phyloP scores from a whole-genome alignment of 2,329 filamentous ascomycete genomes.

The Mollisiaceae sp. region DNA sequence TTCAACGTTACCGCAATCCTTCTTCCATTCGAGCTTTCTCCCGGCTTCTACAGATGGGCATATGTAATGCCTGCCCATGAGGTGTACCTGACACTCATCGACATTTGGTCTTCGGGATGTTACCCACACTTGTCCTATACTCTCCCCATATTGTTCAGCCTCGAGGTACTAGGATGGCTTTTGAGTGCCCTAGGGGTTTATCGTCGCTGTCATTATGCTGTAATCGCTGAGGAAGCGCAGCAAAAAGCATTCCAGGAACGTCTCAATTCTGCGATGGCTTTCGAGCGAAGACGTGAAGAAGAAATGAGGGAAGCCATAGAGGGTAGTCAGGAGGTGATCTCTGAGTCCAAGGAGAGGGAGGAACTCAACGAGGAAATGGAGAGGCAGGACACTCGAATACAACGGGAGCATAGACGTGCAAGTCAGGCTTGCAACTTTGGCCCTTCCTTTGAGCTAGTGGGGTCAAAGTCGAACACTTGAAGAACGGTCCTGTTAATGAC shows the following conservation, averaged over 20 bases:
- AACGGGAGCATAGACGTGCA: slow-evolving; percentile 22
- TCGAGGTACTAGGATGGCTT: slow-evolving; percentile 40
- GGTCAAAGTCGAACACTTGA: slow-evolving; percentile 47
- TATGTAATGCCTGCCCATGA: slow-evolving; percentile 69
- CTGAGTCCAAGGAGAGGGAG: slow-evolving; percentile 9
- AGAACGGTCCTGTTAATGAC: too few relatives aligned
- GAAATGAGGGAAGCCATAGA: slow-evolving; percentile 19
- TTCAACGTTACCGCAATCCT: slow-evolving; percentile 66
- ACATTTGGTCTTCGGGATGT: slow-evolving; percentile 51
- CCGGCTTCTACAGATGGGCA: slow-evolving; percentile 64
- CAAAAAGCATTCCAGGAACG: slow-evolving; percentile 36
- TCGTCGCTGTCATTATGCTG: slow-evolving; percentile 42
- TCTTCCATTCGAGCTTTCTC: slow-evolving; percentile 62
- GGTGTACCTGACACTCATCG: slow-evolving; percentile 50
- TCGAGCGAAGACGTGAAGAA: slow-evolving; percentile 31
- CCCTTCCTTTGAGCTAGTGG: slow-evolving; percentile 29
- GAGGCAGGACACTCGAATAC: slow-evolving; percentile 19
- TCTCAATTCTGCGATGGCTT: slow-evolving; percentile 39
- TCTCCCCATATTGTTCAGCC: slow-evolving; percentile 50
- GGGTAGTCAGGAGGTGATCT: slow-evolving; percentile 5
- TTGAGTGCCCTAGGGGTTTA: slow-evolving; percentile 41
- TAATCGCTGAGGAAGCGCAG: slow-evolving; percentile 37
- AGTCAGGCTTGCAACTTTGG: slow-evolving; percentile 30
- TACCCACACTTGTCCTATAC: slow-evolving; percentile 46
- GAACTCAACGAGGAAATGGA: slow-evolving; percentile 33